Conservation (phyloP, 164 flowering plant species). For the Vitis amurensis region DNA sequence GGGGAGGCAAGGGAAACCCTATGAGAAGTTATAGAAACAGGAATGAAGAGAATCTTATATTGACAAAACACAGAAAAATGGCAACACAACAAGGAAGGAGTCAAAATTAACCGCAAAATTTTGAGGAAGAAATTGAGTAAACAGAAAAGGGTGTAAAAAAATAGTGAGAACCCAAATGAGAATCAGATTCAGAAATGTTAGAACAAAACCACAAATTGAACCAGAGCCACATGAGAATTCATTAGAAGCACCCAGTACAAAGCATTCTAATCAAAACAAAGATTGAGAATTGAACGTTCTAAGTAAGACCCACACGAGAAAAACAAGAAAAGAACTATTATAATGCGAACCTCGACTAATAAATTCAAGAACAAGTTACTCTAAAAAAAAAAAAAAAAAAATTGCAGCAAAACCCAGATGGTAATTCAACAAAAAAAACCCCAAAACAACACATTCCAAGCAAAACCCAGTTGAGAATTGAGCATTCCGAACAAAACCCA, state of each 20-base stretch:
- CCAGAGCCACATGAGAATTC: too few species aligned
- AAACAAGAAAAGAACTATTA: too few species aligned
- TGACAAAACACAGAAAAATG: too few species aligned
- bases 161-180: background rate
- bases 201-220: too few species aligned
- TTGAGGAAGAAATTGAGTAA: background rate
- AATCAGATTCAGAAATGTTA: background rate
- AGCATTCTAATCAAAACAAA: too few species aligned
- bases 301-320: background rate
- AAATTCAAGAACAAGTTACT: background rate
- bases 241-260: too few species aligned
- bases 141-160: background rate
- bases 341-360: background rate
- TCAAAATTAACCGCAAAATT: too few species aligned
- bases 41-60: too few species aligned
- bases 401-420: background rate
- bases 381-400: too few species aligned
- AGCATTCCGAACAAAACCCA: background rate
- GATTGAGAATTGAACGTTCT: too few species aligned
- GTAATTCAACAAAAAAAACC: background rate
- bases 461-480: background rate
- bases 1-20: background rate
- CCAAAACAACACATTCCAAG: background rate
- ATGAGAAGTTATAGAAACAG: background rate
- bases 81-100: too few species aligned